Evolutionary conservation across 139 green algal genomes (phyloP).

Genomic region (Volvox africanus): DNA sequence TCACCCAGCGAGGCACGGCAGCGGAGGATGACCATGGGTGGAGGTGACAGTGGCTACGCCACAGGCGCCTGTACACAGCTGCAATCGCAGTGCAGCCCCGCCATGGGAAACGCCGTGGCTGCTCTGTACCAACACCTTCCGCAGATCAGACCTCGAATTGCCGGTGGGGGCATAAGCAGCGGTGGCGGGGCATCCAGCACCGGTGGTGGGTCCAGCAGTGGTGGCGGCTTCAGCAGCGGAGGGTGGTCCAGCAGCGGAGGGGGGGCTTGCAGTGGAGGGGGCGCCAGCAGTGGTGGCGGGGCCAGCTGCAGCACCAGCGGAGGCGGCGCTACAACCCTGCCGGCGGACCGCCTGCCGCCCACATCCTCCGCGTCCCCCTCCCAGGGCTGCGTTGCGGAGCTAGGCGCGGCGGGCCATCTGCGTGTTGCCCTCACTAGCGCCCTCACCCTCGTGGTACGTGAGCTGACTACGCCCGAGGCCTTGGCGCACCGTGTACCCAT

Average conservation of each 20-base stretch:
- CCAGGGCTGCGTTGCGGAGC: background rate
- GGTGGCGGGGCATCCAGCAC: background rate
- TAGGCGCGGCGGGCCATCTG: constrained; percentile 18
- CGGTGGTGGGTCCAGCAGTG: no score
- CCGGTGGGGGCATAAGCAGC: background rate
- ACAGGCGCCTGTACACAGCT: background rate
- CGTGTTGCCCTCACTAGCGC: background rate
- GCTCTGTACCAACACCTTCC: background rate
- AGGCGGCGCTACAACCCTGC: background rate
- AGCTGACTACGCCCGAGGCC: constrained; percentile 5
- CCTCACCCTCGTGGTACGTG: constrained; percentile 5
- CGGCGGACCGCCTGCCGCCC: background rate
- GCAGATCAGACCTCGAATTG: background rate
- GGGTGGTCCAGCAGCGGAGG: no score
- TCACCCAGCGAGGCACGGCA: background rate
- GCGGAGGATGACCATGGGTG: constrained; percentile 34
- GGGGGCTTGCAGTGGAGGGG: no score
- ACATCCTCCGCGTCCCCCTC: background rate
- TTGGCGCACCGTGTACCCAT: constrained; percentile 18
- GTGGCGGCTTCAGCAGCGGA: no score
- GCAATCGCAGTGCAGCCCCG: background rate
- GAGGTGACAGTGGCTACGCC: background rate
- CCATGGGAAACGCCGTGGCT: background rate
- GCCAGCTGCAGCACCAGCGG: background rate
- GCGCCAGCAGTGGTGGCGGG: background rate